Percentiles rank a stretch among this genome's conserved stretches.
phyloP scores from a whole-genome alignment of 192 early-diverging fungal genomes.

The Coemansia sp. region DNA sequence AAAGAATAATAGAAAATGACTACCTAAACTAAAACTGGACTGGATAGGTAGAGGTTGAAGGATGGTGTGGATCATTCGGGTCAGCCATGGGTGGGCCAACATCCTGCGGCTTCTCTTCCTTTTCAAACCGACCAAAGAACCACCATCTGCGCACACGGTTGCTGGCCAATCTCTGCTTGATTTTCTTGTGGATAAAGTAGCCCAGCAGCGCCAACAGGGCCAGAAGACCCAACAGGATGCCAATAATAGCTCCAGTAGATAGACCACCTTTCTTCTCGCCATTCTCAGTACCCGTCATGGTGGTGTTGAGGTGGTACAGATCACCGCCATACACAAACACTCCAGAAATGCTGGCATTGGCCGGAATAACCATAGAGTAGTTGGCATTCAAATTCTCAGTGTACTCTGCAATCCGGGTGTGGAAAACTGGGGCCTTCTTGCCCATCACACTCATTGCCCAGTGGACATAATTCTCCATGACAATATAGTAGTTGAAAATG shows the following conservation, averaged over 20 bases:
- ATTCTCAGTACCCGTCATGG: neutral
- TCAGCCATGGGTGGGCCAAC: neutral
- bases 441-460: constrained; percentile 39
- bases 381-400: constrained; percentile 24
- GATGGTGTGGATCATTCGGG: constrained; percentile 14
- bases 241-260: constrained; percentile 12
- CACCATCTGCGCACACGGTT: constrained; percentile 36
- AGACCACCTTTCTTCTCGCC: neutral
- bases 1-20: neutral
- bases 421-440: constrained; percentile 25
- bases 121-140: constrained; percentile 30
- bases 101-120: constrained; percentile 6
- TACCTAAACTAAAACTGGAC: constrained; percentile 6
- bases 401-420: constrained; percentile 26
- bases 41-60: constrained; percentile 4
- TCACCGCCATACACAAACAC: constrained; percentile 28
- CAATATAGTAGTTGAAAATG: no score
- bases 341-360: neutral
- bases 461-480: constrained; percentile 35
- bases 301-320: constrained; percentile 16
- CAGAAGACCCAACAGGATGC: constrained; percentile 12
- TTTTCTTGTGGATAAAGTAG: constrained; percentile 4
- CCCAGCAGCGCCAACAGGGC: constrained; percentile 12
- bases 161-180: neutral
- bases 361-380: constrained; percentile 32